Evolutionary conservation across 1,284 basidiomycete species (phyloP).

Genomic region (Boletus mariae): DNA sequence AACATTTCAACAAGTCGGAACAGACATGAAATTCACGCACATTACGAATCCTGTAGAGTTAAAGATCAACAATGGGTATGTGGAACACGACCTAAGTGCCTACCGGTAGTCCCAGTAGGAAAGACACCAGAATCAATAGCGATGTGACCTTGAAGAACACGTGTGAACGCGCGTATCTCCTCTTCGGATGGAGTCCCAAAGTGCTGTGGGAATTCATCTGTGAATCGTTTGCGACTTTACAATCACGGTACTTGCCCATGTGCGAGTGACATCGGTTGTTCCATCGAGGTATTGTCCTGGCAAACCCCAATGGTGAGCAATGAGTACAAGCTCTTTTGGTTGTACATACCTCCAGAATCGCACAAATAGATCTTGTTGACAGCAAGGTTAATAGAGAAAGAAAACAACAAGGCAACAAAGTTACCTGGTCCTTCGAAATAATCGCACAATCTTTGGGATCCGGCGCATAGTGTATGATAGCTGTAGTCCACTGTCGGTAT

Average conservation of each 20-base stretch:
- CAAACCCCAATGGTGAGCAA: not conserved
- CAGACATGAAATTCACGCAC: slow-evolving; percentile 30
- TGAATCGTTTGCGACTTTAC: not conserved
- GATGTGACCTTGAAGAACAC: slow-evolving; percentile 95
- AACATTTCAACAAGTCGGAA: slow-evolving; percentile 4
- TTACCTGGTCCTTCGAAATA: slow-evolving; percentile 71
- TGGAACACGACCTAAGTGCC: slow-evolving; percentile 6
- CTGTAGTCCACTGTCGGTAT: slow-evolving; percentile 35
- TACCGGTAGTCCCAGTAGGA: slow-evolving; percentile 84
- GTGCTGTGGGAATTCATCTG: slow-evolving; percentile 50
- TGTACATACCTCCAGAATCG: slow-evolving; percentile 77
- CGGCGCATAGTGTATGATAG: slow-evolving; percentile 93
- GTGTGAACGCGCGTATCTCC: slow-evolving; percentile 87
- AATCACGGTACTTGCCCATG: slow-evolving; percentile 54
- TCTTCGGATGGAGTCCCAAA: slow-evolving; percentile 83
- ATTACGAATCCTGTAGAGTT: slow-evolving; percentile 51
- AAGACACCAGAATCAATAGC: slow-evolving; percentile 85
- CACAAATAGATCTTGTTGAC: slow-evolving; percentile 79
- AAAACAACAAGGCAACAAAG: not conserved
- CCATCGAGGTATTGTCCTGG: slow-evolving; percentile 87
- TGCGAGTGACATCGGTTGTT: slow-evolving; percentile 93
- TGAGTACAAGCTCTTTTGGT: not conserved
- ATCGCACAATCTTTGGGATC: slow-evolving; percentile 70
- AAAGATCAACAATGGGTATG: not conserved
- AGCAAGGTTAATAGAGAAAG: slow-evolving; percentile 3